phyloP scores from a whole-genome alignment of 345 rosid genomes.

The Stellera chamaejasme region DNA sequence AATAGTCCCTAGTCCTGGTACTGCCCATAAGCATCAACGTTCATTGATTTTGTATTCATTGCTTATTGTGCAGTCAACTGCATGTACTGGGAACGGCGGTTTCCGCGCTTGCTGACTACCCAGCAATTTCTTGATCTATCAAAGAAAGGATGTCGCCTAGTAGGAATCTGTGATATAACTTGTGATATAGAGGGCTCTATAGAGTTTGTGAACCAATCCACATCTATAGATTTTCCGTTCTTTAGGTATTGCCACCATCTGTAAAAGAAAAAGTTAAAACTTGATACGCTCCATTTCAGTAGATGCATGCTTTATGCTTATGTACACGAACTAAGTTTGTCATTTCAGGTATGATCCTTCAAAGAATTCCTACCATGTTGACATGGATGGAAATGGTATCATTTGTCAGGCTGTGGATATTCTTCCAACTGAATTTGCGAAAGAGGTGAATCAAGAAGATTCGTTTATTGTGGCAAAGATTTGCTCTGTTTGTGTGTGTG shows the following conservation, averaged over 20 bases:
- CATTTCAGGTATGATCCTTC: conserved; percentile 52
- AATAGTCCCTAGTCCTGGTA: too few relatives aligned
- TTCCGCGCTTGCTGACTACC: conserved; percentile 64
- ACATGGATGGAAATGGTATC: conserved; percentile 81
- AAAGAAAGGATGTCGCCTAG: conserved; percentile 59
- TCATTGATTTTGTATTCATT: not conserved
- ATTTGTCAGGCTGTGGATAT: conserved; percentile 76
- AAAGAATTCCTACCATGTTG: conserved; percentile 48
- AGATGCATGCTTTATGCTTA: not conserved
- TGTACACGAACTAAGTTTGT: not conserved
- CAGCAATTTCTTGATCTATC: conserved; percentile 58
- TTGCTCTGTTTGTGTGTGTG: not conserved
- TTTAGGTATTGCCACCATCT: conserved; percentile 43
- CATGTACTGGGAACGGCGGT: conserved; percentile 95
- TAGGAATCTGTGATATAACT: conserved; percentile 84
- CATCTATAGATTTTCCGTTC: conserved; percentile 77
- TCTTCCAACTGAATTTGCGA: conserved; percentile 95
- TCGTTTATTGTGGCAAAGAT: conserved; percentile 2
- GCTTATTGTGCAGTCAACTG: conserved; percentile 57
- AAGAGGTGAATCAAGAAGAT: conserved; percentile 47
- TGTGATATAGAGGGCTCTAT: conserved; percentile 87
- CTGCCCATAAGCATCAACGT: conserved; percentile 2
- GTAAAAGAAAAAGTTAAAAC: not conserved
- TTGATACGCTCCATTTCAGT: not conserved
- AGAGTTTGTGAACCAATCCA: conserved; percentile 70